A percentile compares a stretch with the other conserved stretches of the same genome.
phyloP scores from a whole-genome alignment of 257 asterid species.

The Cinchona pubescens region DNA sequence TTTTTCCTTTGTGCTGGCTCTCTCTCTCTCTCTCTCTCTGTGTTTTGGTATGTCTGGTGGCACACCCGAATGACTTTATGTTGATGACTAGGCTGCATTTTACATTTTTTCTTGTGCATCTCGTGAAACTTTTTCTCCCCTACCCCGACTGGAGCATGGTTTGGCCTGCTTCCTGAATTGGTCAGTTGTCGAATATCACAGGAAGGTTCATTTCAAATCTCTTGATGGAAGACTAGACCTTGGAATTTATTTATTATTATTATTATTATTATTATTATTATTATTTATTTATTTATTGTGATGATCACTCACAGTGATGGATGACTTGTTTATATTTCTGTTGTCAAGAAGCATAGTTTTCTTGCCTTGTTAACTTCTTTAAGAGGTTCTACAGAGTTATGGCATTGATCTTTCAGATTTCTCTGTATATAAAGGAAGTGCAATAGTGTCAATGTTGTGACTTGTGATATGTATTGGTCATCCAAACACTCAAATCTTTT shows the following conservation, averaged over 20 bases:
- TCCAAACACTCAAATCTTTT: slow-evolving; percentile 9
- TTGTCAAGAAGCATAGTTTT: not conserved
- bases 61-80: not conserved
- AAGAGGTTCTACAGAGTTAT: not conserved
- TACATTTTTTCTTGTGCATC: not conserved
- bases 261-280: too few species aligned
- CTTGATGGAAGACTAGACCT: not conserved
- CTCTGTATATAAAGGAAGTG: not conserved
- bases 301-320: not conserved
- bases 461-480: slow-evolving; percentile 9
- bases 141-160: not conserved
- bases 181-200: not conserved
- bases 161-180: not conserved
- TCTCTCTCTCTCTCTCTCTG: too few species aligned
- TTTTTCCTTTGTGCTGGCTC: not conserved
- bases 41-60: too few species aligned
- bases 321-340: not conserved
- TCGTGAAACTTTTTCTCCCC: not conserved
- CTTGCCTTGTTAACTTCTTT: not conserved
- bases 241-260: not conserved
- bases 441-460: not conserved
- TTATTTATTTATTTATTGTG: not conserved
- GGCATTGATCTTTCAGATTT: slow-evolving; percentile 2
- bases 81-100: not conserved
- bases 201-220: not conserved